phyloP scores from a whole-genome alignment of 1,139 yeast species.

The Diutina neorugosa region DNA sequence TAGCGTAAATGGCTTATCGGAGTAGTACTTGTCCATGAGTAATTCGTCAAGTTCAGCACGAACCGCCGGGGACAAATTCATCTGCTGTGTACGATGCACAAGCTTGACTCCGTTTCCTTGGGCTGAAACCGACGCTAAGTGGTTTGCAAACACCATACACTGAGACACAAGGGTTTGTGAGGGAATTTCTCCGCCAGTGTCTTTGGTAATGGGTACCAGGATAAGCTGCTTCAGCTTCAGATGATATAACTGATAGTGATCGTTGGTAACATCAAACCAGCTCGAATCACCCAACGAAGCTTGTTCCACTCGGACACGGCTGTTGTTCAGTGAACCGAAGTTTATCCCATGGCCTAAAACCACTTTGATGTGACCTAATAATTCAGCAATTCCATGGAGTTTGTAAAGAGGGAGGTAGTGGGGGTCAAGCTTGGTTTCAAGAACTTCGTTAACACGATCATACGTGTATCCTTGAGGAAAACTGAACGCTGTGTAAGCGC shows the following conservation, averaged over 20 bases:
- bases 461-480: conserved; percentile 30
- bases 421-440: conserved; percentile 13
- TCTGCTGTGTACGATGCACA: conserved; percentile 33
- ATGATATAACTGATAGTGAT: not conserved
- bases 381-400: conserved; percentile 18
- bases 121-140: conserved; percentile 45
- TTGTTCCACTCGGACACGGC: conserved; percentile 10
- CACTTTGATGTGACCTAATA: conserved; percentile 16
- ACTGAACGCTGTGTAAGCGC: conserved; percentile 14
- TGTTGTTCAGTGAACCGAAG: conserved; percentile 9
- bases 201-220: not conserved
- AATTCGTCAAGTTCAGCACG: conserved; percentile 31
- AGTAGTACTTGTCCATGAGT: conserved; percentile 14
- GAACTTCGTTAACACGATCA: conserved; percentile 19
- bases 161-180: conserved; percentile 63
- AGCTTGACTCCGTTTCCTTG: conserved; percentile 37
- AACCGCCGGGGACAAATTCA: conserved; percentile 17
- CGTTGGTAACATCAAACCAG: not conserved
- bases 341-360: conserved; percentile 13
- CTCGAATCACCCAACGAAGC: not conserved
- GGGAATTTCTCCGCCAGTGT: not conserved
- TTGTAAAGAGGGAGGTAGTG: conserved; percentile 15
- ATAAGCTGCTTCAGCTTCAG: not conserved
- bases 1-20: conserved; percentile 8
- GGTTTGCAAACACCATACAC: conserved; percentile 70